Evolutionary conservation across 2,329 filamentous ascomycete species (phyloP).

Genomic region (Delphinella strobiligena): DNA sequence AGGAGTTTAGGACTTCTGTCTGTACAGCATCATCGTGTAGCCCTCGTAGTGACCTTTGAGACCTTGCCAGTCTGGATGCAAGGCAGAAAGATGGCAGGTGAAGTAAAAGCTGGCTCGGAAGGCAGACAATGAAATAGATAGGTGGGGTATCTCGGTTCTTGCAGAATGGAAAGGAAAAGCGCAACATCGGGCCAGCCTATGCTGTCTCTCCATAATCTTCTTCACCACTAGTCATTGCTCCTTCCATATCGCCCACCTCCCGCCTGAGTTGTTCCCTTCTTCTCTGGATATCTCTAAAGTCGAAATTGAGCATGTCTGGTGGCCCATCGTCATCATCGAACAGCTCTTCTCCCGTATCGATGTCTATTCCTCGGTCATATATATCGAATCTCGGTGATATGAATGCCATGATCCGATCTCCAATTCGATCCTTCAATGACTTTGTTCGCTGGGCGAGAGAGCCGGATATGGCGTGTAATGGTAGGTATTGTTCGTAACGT

Average conservation of each 20-base stretch:
- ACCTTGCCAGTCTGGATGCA: too few relatives aligned
- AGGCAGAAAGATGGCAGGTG: too few relatives aligned
- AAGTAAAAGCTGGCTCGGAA: too few relatives aligned
- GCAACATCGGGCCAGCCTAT: too few relatives aligned
- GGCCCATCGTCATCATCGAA: slow-evolving; percentile 58
- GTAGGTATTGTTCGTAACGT: slow-evolving; percentile 64
- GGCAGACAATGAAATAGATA: too few relatives aligned
- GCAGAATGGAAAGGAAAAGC: too few relatives aligned
- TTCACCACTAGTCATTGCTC: not conserved
- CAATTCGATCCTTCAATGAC: slow-evolving; percentile 31
- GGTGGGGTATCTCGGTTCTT: too few relatives aligned
- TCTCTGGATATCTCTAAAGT: slow-evolving; percentile 16
- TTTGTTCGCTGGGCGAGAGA: slow-evolving; percentile 2
- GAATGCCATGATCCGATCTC: slow-evolving; percentile 29
- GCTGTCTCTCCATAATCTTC: not conserved
- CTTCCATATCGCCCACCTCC: not conserved
- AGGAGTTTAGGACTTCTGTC: too few relatives aligned
- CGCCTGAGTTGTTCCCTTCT: not conserved
- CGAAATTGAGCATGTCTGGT: slow-evolving; percentile 37
- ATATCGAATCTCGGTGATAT: slow-evolving; percentile 31
- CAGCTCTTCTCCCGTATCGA: slow-evolving; percentile 27
- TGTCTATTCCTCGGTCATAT: slow-evolving; percentile 27
- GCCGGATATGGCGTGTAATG: slow-evolving; percentile 42
- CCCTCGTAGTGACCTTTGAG: too few relatives aligned
- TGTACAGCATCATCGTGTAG: too few relatives aligned